Percentiles rank a stretch among this genome's conserved stretches.
Evolutionary conservation across 2,329 filamentous ascomycete genomes (phyloP).

Genomic region (Colletotrichum liriopes): DNA sequence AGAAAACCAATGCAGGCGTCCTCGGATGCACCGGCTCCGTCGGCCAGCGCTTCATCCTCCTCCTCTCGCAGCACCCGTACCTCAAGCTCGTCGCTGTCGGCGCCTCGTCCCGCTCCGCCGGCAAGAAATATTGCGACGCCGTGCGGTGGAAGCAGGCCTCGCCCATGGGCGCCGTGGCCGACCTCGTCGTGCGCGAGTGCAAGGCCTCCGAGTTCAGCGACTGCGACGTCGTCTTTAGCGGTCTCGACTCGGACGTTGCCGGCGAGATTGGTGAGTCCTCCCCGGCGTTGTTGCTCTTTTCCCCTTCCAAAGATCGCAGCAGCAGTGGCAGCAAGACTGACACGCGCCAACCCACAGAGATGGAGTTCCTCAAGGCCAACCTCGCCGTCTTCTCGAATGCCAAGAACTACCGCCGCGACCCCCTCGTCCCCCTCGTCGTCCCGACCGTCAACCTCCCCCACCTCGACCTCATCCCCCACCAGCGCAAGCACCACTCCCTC

Average conservation of each 20-base stretch:
- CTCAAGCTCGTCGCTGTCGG: slow-evolving; percentile 91
- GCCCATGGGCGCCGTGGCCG: slow-evolving; percentile 85
- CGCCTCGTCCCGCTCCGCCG: slow-evolving; percentile 89
- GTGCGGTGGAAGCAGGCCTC: slow-evolving; percentile 94
- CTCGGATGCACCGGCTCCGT: slow-evolving; percentile 95
- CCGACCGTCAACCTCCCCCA: slow-evolving; percentile 95
- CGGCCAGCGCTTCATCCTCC: slow-evolving; percentile 94
- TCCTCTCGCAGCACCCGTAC: slow-evolving; percentile 89
- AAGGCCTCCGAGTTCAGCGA: slow-evolving; percentile 85
- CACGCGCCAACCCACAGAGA: slow-evolving; percentile 70
- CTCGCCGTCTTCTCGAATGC: slow-evolving; percentile 97
- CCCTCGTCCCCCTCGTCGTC: slow-evolving; percentile 91
- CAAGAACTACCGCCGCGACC: slow-evolving; percentile 95
- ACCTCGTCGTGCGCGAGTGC: slow-evolving; percentile 90
- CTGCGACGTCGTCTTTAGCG: slow-evolving; percentile 94
- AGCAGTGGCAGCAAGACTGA: slow-evolving; percentile 3
- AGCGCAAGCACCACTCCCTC: slow-evolving; percentile 80
- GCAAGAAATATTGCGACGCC: slow-evolving; percentile 95
- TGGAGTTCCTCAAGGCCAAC: slow-evolving; percentile 90
- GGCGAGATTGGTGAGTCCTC: slow-evolving; percentile 83
- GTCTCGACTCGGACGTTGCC: slow-evolving; percentile 92
- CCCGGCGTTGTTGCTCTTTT: neutral
- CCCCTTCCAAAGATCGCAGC: neutral
- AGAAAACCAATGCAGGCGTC: slow-evolving; percentile 67
- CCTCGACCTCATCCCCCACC: slow-evolving; percentile 90